Conservation (phyloP, 75 land plant species). For the Gnetum montanum region DNA sequence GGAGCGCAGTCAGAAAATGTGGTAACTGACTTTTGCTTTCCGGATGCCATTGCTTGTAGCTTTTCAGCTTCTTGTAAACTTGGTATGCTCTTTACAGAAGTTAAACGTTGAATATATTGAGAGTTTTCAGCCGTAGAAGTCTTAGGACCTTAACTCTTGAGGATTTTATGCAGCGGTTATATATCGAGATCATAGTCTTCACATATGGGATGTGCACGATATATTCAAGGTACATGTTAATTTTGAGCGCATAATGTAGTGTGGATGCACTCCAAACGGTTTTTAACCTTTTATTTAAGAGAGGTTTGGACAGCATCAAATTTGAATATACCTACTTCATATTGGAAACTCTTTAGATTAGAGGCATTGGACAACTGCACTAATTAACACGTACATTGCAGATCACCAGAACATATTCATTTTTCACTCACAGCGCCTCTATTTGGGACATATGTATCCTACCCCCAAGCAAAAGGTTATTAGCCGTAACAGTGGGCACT, state of each 20-base stretch:
- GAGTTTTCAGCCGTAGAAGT: too few species aligned
- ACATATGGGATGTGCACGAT: slow-evolving; percentile 54
- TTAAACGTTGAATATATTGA: background rate
- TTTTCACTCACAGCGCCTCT: slow-evolving; percentile 49
- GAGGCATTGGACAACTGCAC: background rate
- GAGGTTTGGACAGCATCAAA: too few species aligned
- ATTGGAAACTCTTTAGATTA: too few species aligned
- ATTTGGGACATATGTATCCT: slow-evolving; percentile 68
- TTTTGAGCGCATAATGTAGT: too few species aligned
- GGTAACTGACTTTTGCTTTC: slow-evolving; percentile 28
- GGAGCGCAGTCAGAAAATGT: too few species aligned
- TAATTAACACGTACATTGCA: slow-evolving; percentile 11
- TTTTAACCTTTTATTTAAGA: too few species aligned
- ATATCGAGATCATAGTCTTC: slow-evolving; percentile 70
- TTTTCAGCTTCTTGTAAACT: slow-evolving; percentile 40
- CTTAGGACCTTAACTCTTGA: too few species aligned
- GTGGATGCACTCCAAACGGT: too few species aligned
- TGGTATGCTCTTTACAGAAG: slow-evolving; percentile 47
- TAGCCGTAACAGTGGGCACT: slow-evolving; percentile 15
- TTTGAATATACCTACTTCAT: too few species aligned
- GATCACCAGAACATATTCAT: slow-evolving; percentile 39
- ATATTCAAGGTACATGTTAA: slow-evolving; percentile 63
- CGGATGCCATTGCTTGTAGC: slow-evolving; percentile 73
- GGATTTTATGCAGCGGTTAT: slow-evolving; percentile 68
- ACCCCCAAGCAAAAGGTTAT: slow-evolving; percentile 17